Base-by-base conservation (phyloP, 108 stramenopile species). In the Fragilariopsis cylindrus region DNA sequence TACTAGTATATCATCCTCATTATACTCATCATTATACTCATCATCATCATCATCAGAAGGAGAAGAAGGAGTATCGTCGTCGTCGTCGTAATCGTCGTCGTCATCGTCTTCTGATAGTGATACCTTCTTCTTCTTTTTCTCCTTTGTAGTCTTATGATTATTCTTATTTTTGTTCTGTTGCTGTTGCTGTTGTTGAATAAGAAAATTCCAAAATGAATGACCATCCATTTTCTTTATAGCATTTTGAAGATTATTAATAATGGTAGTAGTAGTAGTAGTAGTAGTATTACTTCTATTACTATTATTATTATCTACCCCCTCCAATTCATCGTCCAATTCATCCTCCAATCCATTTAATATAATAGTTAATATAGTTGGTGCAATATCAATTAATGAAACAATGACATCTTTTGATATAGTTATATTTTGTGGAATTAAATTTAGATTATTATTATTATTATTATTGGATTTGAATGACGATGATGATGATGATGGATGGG, bases 321-420 rank as follows among this genome's bases (percentile, higher is more conserved):
- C 21, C 21, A 21, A 21, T 21, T 1, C 21, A 21, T 21, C 21
- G 0, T 39, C 49, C 56, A 15, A 55, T 7, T 21, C 8, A 21
- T 65, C 71, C 3, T 47, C n/a, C 2, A 47, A 11, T 19, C 18
- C n/a, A 3, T 47, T 64, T 7, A 41, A 11, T 2, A 58, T 68
- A 48, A 82, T 57, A 56, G 78, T 73, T 21, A 74, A 15, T 49
- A 82, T 74, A 2, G 81, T 82, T 3, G 81, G 81, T 40, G 77
- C 81, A 46, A 82, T 78, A 56, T 82, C 81, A 52, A 82, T 60
- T 3, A 69, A 70, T 8, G 76, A 58, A 1, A 82, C 81, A 30
- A 82, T 74, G 5, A 11, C 11, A 5, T 60, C 19, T 5, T 39
- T 44, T 2, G 57, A 3, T 3, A 72, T 56, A 13, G 43, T 64